Evolutionary conservation across 2,329 filamentous ascomycete genomes (phyloP), one percentile per base, ranked within the genome.

Genomic region (Penicillium olsonii): DNA sequence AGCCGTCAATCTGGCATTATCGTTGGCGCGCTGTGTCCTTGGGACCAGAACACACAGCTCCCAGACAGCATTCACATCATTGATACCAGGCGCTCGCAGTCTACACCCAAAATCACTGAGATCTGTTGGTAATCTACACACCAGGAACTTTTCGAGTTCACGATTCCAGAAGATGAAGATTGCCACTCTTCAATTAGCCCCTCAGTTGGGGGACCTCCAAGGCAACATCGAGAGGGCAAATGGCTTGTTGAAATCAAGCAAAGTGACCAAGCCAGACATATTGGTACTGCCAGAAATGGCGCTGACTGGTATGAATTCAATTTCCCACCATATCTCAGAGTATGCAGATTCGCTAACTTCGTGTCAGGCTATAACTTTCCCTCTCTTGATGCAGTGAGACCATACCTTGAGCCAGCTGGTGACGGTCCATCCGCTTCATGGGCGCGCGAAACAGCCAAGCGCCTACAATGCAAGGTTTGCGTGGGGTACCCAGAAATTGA

Each of bases 201-300:
- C 76, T 0, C 63, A 58, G 22, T 53, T 78, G 38, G 75, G 75
- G 18, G 69, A 76, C 47, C 62, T 77, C 11, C 62, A 72, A 27
- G 69, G 68, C 10, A 79, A 78, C 56, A 75, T 78, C 45, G 62
- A 60, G 34, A 66, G 65, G 27, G 75, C 74, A 15, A 68, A 78
- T 59, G 65, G 63, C 20, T 50, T 79, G 31, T 59, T 78, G n/a
- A 66, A 68, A 43, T 55, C 61, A 14, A 64, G 67, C n/a, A 67
- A 68, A 35, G 33, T 45, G 3, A 7, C 58, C 43, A 61, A 60
- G 37, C 64, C 83, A 24, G 81, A 84, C 63, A 72, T 85, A 53
- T 72, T 87, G 20, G 76, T 86, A 3, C 68, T 87, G 37, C 82
- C 84, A 0, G 84, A 87, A 67, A 68, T 86, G 62, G 82, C 83